Base-by-base conservation (phyloP, 179 eudicot genomes). In the Beta macrorhiza region DNA sequence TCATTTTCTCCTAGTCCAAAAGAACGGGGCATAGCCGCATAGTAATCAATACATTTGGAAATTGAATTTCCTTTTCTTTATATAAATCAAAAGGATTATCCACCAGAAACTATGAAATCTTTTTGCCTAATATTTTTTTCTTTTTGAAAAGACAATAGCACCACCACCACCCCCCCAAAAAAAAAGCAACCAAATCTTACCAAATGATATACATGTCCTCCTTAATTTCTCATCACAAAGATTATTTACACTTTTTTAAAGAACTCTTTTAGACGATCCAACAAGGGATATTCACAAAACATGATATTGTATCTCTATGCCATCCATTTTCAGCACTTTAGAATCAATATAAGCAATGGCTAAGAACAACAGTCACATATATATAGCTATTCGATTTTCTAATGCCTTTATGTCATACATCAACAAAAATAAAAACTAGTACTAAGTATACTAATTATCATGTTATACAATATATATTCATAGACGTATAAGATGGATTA, bases 221-320 rank as follows among this genome's bases (percentile, higher is more conserved):
- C 42, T 59, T 20, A 75, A 59, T 8, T 37, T 75, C 37, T 55
- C 62, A 53, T 73, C 62, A 7, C 44, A 59, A 1, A 47, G 45
- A 77, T 77, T 63, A 49, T 49, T 25, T 25, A 77, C 51, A 59
- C 68, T 20, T 59, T 32, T 29, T 13, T 1, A 59, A 58, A 76
- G 25, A 62, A 5, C 42, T 37, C 22, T 59, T 25, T 32, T 12
- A 44, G 8, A 61, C 44, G 52, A 59, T 16, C 61, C 80, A 78
- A 67, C 51, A 51, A 16, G 10, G 80, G 62, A 78, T 52, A 65
- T 78, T 77, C 72, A 77, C 65, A 78, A 47, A 62, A 78, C 62
- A 49, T 78, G 80, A 78, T 78, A 14, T 65, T 64, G 72, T 16
- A 53, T 47, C 52, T 53, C 9, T 20, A 42, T 42, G 19, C 42